These are phyloP conservation scores for Grigorovia humatica DNA, from an alignment of 805 yeast genomes.

Conservation along the genomic window DNA sequence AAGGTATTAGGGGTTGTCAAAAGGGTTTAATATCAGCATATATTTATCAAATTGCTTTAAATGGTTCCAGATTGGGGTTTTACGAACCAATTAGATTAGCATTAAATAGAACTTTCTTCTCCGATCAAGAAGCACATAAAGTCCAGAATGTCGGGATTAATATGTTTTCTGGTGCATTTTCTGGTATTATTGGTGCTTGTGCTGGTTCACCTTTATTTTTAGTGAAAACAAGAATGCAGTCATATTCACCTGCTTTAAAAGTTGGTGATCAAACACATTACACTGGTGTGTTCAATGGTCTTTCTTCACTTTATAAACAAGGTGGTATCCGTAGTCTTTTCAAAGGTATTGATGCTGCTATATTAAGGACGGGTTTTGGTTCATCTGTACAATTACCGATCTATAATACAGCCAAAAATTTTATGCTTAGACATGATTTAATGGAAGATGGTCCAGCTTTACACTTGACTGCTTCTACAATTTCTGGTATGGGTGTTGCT, in stretches of 20 bases:
- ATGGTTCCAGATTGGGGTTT: conserved; percentile 89
- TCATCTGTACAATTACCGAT: conserved; percentile 92
- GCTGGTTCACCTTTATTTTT: conserved; percentile 87
- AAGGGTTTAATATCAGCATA: conserved; percentile 87
- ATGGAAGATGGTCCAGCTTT: conserved; percentile 54
- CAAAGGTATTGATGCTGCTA: conserved; percentile 91
- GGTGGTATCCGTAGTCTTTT: conserved; percentile 82
- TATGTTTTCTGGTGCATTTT: conserved; percentile 65
- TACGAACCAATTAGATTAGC: conserved; percentile 76
- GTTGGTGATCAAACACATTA: conserved; percentile 94
- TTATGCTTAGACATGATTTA: conserved; percentile 42
- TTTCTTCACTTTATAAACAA: conserved; percentile 44
- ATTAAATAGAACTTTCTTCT: conserved; percentile 45
- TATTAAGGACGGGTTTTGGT: conserved; percentile 89
- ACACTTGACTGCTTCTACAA: conserved; percentile 63
- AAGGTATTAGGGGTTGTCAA: conserved; percentile 82
- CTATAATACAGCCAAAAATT: conserved; percentile 65
- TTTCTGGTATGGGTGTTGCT: conserved; percentile 87
- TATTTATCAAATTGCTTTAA: conserved; percentile 78
- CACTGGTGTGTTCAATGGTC: conserved; percentile 56
- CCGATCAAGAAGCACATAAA: conserved; percentile 38
- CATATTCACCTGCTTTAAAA: conserved; percentile 55
- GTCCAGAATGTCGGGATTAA: conserved; percentile 49
- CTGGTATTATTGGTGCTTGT: conserved; percentile 85
- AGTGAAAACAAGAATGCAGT: conserved; percentile 94